Evolutionary conservation across 768 basidiomycete species (phyloP), one percentile per base, ranked within the genome.

Genomic region (Astraeus odoratus): DNA sequence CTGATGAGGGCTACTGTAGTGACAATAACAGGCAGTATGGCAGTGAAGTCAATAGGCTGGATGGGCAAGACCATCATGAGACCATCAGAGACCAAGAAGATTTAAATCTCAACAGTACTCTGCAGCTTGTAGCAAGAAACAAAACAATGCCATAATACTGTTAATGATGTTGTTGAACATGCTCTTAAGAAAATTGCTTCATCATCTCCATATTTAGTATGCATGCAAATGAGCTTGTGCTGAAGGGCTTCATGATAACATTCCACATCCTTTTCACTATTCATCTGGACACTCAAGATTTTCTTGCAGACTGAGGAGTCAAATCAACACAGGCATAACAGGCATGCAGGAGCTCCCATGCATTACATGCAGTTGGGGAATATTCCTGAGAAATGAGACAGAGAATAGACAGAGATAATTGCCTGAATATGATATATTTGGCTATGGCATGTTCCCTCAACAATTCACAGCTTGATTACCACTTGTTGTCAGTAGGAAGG

Each of bases 121-220:
- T n/a, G n/a, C n/a, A n/a, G n/a, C n/a, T n/a, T n/a, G n/a, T n/a
- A n/a, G n/a, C n/a, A n/a, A n/a, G n/a, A n/a, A n/a, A n/a, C n/a
- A n/a, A n/a, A n/a, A n/a, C n/a, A n/a, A n/a, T n/a, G n/a, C n/a
- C n/a, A n/a, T n/a, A n/a, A n/a, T n/a, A n/a, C n/a, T n/a, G n/a
- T n/a, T n/a, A n/a, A n/a, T n/a, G n/a, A n/a, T n/a, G n/a, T n/a
- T n/a, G n/a, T n/a, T n/a, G n/a, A n/a, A n/a, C n/a, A n/a, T n/a
- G n/a, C n/a, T n/a, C n/a, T n/a, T n/a, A n/a, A n/a, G n/a, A 46
- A 46, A 6, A 44, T 33, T 4, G 15, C n/a, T 10, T 44, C 34
- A 1, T 19, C 18, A 10, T 44, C 33, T 1, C 22, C 16, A 12
- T 31, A 31, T 4, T 5, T 12, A 8, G 18, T 12, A 8, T 13